Percentiles rank a stretch among this genome's conserved stretches.
phyloP scores from a whole-genome alignment of 257 asterid genomes.

The Solanum ossicruentum region DNA sequence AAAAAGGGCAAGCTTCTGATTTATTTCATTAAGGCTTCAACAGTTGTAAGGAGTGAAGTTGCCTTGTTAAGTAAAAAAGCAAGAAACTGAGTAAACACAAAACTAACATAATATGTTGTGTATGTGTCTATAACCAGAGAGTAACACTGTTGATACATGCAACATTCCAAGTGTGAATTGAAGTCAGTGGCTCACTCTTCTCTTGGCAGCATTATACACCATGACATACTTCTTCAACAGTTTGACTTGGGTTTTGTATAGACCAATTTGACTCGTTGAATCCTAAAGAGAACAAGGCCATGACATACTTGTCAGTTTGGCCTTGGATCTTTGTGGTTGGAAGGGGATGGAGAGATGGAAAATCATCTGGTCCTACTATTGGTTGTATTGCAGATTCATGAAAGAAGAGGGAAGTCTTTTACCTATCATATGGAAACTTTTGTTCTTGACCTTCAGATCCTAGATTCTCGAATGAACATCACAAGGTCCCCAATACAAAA shows the following conservation, averaged over 20 bases:
- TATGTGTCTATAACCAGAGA: not conserved
- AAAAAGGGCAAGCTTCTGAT: not conserved
- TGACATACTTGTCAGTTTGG: not conserved
- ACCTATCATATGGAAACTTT: not conserved
- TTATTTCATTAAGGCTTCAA: not conserved
- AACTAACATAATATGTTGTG: not conserved
- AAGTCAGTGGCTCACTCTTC: not conserved
- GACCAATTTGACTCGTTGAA: not conserved
- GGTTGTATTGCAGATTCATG: not conserved
- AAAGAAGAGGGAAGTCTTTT: not conserved
- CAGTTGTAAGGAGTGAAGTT: not conserved
- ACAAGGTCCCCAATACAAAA: conserved; percentile 32
- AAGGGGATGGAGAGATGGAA: not conserved
- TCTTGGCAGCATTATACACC: not conserved
- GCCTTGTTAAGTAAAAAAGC: not conserved
- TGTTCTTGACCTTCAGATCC: conserved; percentile 20
- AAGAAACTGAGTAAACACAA: not conserved
- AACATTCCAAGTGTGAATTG: not conserved
- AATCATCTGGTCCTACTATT: not conserved
- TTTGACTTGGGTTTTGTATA: not conserved
- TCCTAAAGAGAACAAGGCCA: not conserved
- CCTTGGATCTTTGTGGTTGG: not conserved
- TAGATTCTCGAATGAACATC: conserved; percentile 34
- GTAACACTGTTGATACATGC: not conserved
- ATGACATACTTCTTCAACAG: too few relatives aligned